These are phyloP conservation scores for Mollisiaceae sp. DNA, from an alignment of 2,329 filamentous ascomycete genomes.

Conservation along the genomic window DNA sequence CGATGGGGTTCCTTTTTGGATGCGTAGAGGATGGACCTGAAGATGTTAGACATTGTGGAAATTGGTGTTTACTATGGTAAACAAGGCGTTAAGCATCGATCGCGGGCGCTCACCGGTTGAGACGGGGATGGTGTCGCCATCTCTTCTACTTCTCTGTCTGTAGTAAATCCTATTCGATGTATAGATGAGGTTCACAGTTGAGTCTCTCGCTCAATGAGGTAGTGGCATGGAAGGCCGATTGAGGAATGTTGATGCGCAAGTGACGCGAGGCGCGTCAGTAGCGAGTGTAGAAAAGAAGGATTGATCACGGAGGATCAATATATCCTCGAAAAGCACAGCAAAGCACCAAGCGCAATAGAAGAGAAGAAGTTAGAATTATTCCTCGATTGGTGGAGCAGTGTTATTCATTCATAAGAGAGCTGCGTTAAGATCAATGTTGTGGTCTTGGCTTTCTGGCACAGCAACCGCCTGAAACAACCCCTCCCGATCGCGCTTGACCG, in stretches of 20 bases:
- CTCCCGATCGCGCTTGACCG: not conserved
- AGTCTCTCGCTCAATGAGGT: slow-evolving; percentile 22
- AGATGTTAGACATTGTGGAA: slow-evolving; percentile 2
- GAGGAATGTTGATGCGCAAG: slow-evolving; percentile 22
- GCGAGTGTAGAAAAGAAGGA: slow-evolving; percentile 16
- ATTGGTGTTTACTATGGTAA: slow-evolving; percentile 12
- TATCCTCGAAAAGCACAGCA: slow-evolving; percentile 10
- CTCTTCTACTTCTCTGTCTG: not conserved
- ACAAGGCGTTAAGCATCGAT: not conserved
- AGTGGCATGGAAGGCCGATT: slow-evolving; percentile 26
- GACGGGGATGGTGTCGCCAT: slow-evolving; percentile 7
- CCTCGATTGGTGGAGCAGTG: slow-evolving; percentile 13
- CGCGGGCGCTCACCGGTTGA: slow-evolving; percentile 11
- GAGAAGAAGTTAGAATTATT: slow-evolving; percentile 16
- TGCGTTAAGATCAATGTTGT: slow-evolving; percentile 8
- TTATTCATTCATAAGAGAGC: slow-evolving; percentile 5
- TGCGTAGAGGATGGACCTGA: slow-evolving; percentile 78
- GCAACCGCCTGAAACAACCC: not conserved
- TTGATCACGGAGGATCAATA: slow-evolving; percentile 3
- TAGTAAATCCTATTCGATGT: not conserved
- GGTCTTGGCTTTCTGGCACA: not conserved
- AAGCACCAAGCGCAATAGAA: slow-evolving; percentile 8
- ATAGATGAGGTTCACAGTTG: not conserved
- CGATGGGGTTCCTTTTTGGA: slow-evolving; percentile 69
- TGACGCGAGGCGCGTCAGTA: slow-evolving; percentile 30